phyloP scores from a whole-genome alignment of 257 asterid genomes.

The Buddleja alternifolia region DNA sequence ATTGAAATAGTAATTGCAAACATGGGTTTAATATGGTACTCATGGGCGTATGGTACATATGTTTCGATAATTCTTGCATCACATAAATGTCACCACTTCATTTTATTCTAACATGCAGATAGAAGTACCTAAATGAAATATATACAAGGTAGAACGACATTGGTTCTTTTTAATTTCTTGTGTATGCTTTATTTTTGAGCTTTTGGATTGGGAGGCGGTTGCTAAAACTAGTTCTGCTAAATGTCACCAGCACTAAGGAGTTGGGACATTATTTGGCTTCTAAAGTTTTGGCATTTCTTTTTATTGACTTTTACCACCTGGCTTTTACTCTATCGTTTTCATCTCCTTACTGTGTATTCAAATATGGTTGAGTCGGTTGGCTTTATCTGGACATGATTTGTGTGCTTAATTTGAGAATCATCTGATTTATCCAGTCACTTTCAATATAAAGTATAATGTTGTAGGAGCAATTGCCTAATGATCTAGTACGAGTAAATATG shows the following conservation, averaged over 20 bases:
- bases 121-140: slow-evolving; percentile 2
- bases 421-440: slow-evolving; percentile 23
- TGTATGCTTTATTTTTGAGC: background rate
- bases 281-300: background rate
- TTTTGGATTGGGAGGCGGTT: background rate
- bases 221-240: background rate
- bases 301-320: background rate
- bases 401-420: background rate
- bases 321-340: background rate
- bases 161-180: slow-evolving; percentile 8
- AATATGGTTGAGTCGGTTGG: too few species aligned
- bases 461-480: slow-evolving; percentile 91
- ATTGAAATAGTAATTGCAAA: background rate
- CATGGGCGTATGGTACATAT: background rate
- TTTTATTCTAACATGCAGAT: too few species aligned
- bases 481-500: slow-evolving; percentile 76
- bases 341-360: background rate
- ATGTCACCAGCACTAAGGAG: slow-evolving; percentile 13
- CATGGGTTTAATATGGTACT: background rate
- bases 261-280: background rate
- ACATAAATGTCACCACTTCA: background rate
- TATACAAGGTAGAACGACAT: background rate
- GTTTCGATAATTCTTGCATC: background rate
- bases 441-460: slow-evolving; percentile 26
- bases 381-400: slow-evolving; percentile 15